These are phyloP conservation scores for Penicillium ochrochloron DNA, from an alignment of 495 filamentous ascomycete genomes.

Conservation along the genomic window DNA sequence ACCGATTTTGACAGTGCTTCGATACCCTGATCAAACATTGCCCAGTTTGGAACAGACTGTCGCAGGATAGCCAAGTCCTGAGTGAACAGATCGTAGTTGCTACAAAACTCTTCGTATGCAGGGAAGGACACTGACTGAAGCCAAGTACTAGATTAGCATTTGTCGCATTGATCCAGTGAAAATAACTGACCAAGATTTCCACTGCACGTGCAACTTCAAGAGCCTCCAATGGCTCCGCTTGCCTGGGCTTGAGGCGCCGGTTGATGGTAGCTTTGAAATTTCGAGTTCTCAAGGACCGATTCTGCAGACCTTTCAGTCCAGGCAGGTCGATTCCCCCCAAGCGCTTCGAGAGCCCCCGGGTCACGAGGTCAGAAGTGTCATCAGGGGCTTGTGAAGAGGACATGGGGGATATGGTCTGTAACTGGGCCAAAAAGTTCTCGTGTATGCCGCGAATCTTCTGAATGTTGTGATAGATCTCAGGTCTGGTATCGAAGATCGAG, in stretches of 20 bases:
- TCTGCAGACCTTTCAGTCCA: constrained; percentile 35
- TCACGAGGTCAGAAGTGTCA: constrained; percentile 27
- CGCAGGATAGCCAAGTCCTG: constrained; percentile 74
- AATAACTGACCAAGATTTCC: constrained; percentile 64
- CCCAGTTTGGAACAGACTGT: constrained; percentile 74
- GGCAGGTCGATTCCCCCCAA: constrained; percentile 31
- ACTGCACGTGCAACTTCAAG: constrained; percentile 80
- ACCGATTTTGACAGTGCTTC: constrained; percentile 82
- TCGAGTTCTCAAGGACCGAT: constrained; percentile 36
- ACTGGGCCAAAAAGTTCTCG: constrained; percentile 43
- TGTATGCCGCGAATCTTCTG: constrained; percentile 50
- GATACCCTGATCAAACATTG: constrained; percentile 80
- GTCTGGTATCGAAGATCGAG: constrained; percentile 39
- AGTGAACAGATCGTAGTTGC: constrained; percentile 81
- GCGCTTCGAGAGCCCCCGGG: constrained; percentile 28
- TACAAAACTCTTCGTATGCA: constrained; percentile 84
- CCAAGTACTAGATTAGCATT: constrained; percentile 3
- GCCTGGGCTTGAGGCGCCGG: constrained; percentile 44
- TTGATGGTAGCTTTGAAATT: constrained; percentile 37
- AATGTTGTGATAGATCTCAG: constrained; percentile 50
- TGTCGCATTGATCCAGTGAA: background rate
- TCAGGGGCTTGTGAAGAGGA: constrained; percentile 28
- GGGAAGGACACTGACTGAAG: constrained; percentile 77
- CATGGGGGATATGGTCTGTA: constrained; percentile 38
- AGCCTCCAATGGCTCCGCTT: constrained; percentile 71